Evolutionary conservation across 805 yeast genomes (phyloP).

Genomic region (Pichia scutulata): DNA sequence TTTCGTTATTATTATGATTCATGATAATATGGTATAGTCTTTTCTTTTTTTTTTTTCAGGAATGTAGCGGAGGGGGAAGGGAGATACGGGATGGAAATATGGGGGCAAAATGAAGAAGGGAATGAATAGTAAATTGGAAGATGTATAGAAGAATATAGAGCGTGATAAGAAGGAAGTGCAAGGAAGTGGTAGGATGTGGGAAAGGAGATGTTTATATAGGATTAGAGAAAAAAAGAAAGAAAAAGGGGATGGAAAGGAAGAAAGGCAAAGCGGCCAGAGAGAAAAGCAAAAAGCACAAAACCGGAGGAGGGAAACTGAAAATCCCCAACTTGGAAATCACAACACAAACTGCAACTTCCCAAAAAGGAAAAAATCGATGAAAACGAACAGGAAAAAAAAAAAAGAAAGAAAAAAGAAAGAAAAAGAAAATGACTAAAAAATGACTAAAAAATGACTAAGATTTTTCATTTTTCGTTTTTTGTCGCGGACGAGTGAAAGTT

Average conservation of each 20-base stretch:
- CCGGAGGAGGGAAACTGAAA: background rate
- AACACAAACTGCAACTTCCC: too few relatives aligned
- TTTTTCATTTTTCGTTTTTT: background rate
- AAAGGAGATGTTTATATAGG: background rate
- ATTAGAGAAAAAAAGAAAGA: background rate
- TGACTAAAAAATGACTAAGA: background rate
- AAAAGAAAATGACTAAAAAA: background rate
- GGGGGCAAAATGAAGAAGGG: background rate
- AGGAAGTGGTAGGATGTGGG: background rate
- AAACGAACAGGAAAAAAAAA: background rate
- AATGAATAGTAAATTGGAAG: background rate
- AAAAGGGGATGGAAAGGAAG: background rate
- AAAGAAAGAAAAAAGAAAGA: background rate
- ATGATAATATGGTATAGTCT: conserved; percentile 6
- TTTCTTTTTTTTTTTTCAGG: background rate
- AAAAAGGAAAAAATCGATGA: too few relatives aligned
- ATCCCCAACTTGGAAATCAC: background rate
- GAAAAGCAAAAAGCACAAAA: background rate
- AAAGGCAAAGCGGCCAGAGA: background rate
- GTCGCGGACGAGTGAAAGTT: background rate
- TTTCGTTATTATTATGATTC: conserved; percentile 26
- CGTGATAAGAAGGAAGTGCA: background rate
- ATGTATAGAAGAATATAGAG: background rate
- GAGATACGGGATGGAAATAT: too few relatives aligned
- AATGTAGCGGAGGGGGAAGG: background rate